phyloP scores from a whole-genome alignment of 2,329 filamentous ascomycete genomes.

The Epichloe coenophiala region DNA sequence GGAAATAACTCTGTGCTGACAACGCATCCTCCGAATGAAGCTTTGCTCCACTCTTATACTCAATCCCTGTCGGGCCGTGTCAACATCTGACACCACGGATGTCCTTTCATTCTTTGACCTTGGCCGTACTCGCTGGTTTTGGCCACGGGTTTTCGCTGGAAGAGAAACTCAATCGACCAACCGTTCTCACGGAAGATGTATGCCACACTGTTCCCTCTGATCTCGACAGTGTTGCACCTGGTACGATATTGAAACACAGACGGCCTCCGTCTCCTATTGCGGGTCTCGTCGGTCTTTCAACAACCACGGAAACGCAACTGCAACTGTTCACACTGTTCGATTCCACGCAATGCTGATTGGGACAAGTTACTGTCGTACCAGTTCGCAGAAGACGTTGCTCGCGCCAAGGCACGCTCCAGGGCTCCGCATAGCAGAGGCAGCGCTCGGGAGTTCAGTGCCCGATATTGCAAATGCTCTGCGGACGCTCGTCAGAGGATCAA shows the following conservation, averaged over 20 bases:
- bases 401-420: conserved; percentile 12
- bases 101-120: no score
- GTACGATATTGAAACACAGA: background rate
- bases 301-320: background rate
- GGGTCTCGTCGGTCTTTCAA: background rate
- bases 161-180: no score
- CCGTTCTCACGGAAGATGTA: no score
- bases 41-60: no score
- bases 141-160: no score
- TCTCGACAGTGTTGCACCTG: background rate
- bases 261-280: background rate
- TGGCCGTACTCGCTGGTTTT: no score
- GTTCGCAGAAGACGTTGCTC: background rate
- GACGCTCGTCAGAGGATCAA: background rate
- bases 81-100: no score
- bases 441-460: no score
- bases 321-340: background rate
- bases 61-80: no score
- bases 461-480: no score
- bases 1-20: no score
- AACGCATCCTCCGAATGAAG: no score
- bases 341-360: background rate
- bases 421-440: conserved; percentile 10
- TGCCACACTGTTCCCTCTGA: background rate
- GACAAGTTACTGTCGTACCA: background rate